A percentile compares a stretch with the other conserved stretches of the same genome.
Conservation (phyloP, 176 grass and related monocot species). For the Oryza nivara region DNA sequence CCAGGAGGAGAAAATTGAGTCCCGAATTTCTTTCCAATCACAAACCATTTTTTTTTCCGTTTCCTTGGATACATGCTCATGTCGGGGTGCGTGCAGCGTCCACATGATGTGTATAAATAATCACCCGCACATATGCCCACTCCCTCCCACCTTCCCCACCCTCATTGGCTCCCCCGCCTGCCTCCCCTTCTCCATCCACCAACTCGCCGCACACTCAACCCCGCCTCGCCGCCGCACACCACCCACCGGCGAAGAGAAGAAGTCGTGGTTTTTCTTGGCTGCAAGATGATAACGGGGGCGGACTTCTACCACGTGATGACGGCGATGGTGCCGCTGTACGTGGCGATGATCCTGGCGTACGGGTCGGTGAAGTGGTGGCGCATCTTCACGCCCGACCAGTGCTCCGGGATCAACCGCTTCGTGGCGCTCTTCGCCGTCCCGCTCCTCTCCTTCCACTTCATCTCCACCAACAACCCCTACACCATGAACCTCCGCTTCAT, state of each 20-base stretch:
- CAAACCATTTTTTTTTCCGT: not conserved
- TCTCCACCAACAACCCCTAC: constrained; percentile 95
- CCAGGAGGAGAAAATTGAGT: too few relatives aligned
- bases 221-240: not conserved
- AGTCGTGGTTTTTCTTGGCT: not conserved
- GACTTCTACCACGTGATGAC: constrained; percentile 99
- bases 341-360: constrained; percentile 98
- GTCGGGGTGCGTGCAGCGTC: constrained; percentile 27
- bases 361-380: constrained; percentile 98
- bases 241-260: too few relatives aligned
- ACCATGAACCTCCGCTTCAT: constrained; percentile 98
- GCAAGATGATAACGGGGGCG: constrained; percentile 72
- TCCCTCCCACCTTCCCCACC: not conserved
- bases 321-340: constrained; percentile 97
- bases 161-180: constrained; percentile 37
- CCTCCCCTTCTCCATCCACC: constrained; percentile 19
- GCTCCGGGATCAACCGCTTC: constrained; percentile 99
- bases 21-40: too few relatives aligned
- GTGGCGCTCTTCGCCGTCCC: constrained; percentile 98
- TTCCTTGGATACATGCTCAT: not conserved
- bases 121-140: constrained; percentile 53
- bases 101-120: constrained; percentile 83
- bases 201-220: not conserved
- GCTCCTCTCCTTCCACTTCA: constrained; percentile 98
- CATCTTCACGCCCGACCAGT: constrained; percentile 98